Evolutionary conservation across 805 yeast genomes (phyloP), one percentile per base, ranked within the genome.

Genomic region (Sugiyamaella mastotermitis): DNA sequence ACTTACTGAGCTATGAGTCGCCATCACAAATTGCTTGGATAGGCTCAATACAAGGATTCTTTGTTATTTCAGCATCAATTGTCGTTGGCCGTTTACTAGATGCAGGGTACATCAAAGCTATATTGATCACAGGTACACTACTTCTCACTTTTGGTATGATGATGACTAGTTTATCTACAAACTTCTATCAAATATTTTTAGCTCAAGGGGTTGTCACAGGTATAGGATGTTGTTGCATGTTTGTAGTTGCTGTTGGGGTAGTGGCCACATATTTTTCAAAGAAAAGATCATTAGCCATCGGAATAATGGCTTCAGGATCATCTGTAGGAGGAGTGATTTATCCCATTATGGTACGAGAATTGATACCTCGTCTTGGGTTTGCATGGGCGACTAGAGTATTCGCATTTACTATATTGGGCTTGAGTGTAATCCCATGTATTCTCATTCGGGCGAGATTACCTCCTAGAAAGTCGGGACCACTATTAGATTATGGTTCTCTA

Each of bases 151-250:
- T 51, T 13, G 59, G 58, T 0, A 42, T 58, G 34, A 57, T 60
- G 60, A 52, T 58, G 48, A 46, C 58, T 5, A 50, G 58, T 5
- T 36, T 59, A 26, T 65, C 72, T 33, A 53, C 55, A 2, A 51
- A 61, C 11, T 59, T 67, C 9, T 71, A 65, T 51, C 80, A 76
- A 41, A 66, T 77, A 40, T 59, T 77, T 27, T 52, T 76, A 6
- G 64, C 74, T 9, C 75, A 72, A 56, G 72, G 80, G 14, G 49
- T 71, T 7, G 66, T 72, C 6, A 51, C 67, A 28, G 74, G 75
- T 0, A 40, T 70, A 1, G 78, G 76, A 1, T 55, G 61, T 14
- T 62, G 68, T 3, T 42, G 66, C 39, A 52, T 66, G 26, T 68
- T 71, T 59, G 57, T 66, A 3, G 67, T 74, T 1, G 54, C 71